Conservation (phyloP, 345 rosid genomes). For the Geranium rotundifolium region DNA sequence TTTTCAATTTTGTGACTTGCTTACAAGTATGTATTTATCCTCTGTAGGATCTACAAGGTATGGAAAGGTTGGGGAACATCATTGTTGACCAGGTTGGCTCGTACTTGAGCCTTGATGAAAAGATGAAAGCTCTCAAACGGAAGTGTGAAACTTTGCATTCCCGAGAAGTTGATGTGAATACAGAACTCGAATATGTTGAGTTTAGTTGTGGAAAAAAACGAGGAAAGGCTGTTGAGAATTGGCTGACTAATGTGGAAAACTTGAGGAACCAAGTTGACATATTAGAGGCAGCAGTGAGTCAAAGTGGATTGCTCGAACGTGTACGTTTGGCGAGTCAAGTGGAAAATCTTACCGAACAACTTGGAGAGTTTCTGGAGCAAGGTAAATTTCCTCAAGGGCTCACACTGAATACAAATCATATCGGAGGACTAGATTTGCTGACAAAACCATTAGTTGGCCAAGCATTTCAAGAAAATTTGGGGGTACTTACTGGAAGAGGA, state of each 20-base stretch:
- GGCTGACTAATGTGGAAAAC: constrained; percentile 5
- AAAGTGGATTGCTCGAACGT: background rate
- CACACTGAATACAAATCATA: no score
- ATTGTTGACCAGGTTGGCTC: no score
- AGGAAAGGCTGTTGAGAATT: constrained; percentile 5
- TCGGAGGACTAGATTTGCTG: background rate
- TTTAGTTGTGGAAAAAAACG: constrained; percentile 2
- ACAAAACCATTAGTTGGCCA: background rate
- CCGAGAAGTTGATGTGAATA: constrained; percentile 1
- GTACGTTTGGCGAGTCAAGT: background rate
- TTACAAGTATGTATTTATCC: no score
- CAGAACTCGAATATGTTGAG: constrained; percentile 1
- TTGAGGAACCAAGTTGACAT: background rate
- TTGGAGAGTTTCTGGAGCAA: background rate
- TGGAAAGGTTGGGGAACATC: no score
- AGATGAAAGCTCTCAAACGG: background rate
- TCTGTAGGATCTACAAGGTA: no score
- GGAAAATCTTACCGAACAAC: constrained; percentile 1
- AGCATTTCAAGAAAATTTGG: constrained; percentile 1
- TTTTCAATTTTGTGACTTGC: no score
- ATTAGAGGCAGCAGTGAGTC: background rate
- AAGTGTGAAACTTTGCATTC: background rate
- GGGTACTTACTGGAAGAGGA: no score
- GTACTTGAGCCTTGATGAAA: background rate
- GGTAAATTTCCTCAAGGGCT: background rate